Percentiles rank a stretch among this genome's conserved stretches.
Evolutionary conservation across 2,329 filamentous ascomycete species (phyloP).

Genomic region (Gremmenia infestans): DNA sequence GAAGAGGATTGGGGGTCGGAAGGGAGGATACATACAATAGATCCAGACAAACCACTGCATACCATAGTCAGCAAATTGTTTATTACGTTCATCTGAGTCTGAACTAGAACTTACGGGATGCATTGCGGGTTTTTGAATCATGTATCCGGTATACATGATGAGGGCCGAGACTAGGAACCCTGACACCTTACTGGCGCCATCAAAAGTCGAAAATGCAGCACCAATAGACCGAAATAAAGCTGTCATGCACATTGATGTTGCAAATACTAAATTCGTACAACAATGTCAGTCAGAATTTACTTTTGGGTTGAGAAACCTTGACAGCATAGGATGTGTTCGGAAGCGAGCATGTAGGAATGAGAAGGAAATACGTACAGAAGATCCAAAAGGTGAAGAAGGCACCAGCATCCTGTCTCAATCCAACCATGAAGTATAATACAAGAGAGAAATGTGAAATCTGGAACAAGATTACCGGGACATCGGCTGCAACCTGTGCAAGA

Average conservation of each 20-base stretch:
- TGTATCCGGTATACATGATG: conserved; percentile 59
- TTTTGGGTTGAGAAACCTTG: too few species aligned
- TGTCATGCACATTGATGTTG: conserved; percentile 52
- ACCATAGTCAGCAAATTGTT: background rate
- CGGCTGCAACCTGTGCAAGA: conserved; percentile 49
- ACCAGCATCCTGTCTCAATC: conserved; percentile 44
- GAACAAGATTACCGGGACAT: conserved; percentile 52
- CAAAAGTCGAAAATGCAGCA: conserved; percentile 51
- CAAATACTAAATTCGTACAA: conserved; percentile 33
- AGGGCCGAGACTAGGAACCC: conserved; percentile 46
- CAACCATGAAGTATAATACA: conserved; percentile 60
- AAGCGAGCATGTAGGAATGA: too few species aligned
- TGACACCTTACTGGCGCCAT: conserved; percentile 53
- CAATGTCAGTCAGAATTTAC: background rate
- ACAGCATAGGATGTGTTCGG: too few species aligned
- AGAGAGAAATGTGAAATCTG: conserved; percentile 55
- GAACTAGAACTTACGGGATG: conserved; percentile 34
- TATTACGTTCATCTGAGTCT: background rate
- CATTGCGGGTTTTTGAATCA: conserved; percentile 58
- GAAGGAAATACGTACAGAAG: conserved; percentile 30
- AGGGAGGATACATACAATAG: conserved; percentile 24
- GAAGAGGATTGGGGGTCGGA: background rate
- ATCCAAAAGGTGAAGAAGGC: conserved; percentile 61
- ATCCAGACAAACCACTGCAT: conserved; percentile 54
- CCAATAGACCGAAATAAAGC: conserved; percentile 53